Evolutionary conservation across 345 rosid species (phyloP).

Genomic region (Corchorus olitorius): DNA sequence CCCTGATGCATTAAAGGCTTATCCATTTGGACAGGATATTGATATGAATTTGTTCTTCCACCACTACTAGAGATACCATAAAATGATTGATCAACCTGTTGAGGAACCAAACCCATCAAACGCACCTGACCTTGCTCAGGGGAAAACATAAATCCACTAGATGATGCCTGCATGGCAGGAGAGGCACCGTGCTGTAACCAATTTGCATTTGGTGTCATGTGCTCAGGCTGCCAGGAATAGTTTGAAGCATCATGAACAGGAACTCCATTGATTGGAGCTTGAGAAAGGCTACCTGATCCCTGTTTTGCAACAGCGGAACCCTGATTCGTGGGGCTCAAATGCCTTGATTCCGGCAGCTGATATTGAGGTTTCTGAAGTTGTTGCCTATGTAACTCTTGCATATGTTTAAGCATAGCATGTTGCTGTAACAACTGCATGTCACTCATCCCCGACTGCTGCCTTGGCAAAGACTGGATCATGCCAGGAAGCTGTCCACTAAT

Average conservation of each 20-base stretch:
- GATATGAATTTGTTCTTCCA: slow-evolving; percentile 46
- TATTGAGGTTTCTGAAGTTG: slow-evolving; percentile 55
- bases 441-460: slow-evolving; percentile 67
- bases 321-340: slow-evolving; percentile 48
- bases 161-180: slow-evolving; percentile 56
- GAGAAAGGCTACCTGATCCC: slow-evolving; percentile 41
- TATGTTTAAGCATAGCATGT: slow-evolving; percentile 66
- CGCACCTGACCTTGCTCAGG: slow-evolving; percentile 64
- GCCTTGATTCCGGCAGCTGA: slow-evolving; percentile 59
- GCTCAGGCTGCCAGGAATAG: slow-evolving; percentile 63
- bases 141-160: slow-evolving; percentile 55
- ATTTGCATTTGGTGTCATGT: slow-evolving; percentile 50
- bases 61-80: slow-evolving; percentile 60
- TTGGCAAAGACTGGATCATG: slow-evolving; percentile 61
- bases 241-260: slow-evolving; percentile 65
- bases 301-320: slow-evolving; percentile 50
- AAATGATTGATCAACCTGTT: slow-evolving; percentile 68
- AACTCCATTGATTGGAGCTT: slow-evolving; percentile 57
- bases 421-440: slow-evolving; percentile 86
- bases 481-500: slow-evolving; percentile 58
- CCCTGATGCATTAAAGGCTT: slow-evolving; percentile 45
- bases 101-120: slow-evolving; percentile 52
- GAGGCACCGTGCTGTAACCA: slow-evolving; percentile 54
- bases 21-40: slow-evolving; percentile 53
- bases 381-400: slow-evolving; percentile 79